Conservation (phyloP, 2,329 filamentous ascomycete species). For the Hypoxylon rubiginosum region DNA sequence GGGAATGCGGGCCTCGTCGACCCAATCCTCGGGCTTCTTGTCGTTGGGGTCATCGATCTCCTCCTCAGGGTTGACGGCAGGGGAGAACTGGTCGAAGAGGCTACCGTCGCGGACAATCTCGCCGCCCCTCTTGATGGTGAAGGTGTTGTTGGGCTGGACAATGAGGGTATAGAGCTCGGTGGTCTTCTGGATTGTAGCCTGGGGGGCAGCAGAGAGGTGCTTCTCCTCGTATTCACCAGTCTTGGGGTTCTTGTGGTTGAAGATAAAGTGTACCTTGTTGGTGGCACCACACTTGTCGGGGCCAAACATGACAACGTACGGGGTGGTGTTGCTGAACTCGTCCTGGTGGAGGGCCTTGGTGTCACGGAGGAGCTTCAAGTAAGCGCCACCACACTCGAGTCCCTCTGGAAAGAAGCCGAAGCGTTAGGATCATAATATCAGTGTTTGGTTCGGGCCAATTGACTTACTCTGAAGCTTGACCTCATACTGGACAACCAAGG, state of each 20-base stretch:
- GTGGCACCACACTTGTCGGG: conserved; percentile 99
- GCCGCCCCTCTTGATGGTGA: conserved; percentile 91
- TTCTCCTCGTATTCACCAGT: conserved; percentile 99
- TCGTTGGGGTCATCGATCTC: conserved; percentile 97
- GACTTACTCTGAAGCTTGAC: conserved; percentile 96
- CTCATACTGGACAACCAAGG: conserved; percentile 97
- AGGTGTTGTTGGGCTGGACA: conserved; percentile 96
- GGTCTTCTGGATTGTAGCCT: conserved; percentile 90
- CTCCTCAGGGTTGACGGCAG: conserved; percentile 91
- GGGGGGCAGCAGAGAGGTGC: conserved; percentile 87
- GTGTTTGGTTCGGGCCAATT: conserved; percentile 7
- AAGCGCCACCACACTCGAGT: conserved; percentile 97
- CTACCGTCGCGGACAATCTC: conserved; percentile 89
- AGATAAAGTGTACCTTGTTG: conserved; percentile 99
- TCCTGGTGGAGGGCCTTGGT: conserved; percentile 97
- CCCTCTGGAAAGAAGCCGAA: conserved; percentile 71
- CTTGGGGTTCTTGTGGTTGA: conserved; percentile 99
- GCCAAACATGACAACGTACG: conserved; percentile 99
- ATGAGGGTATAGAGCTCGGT: conserved; percentile 96
- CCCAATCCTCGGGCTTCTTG: conserved; percentile 94
- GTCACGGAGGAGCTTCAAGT: conserved; percentile 98
- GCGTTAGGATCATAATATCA: conserved; percentile 51
- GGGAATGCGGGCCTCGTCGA: conserved; percentile 90
- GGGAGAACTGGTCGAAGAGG: conserved; percentile 93
- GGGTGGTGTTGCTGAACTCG: conserved; percentile 97